Evolutionary conservation across 2,329 filamentous ascomycete species (phyloP), one percentile per base, ranked within the genome.

Genomic region (Ceratocystiopsis minuta): DNA sequence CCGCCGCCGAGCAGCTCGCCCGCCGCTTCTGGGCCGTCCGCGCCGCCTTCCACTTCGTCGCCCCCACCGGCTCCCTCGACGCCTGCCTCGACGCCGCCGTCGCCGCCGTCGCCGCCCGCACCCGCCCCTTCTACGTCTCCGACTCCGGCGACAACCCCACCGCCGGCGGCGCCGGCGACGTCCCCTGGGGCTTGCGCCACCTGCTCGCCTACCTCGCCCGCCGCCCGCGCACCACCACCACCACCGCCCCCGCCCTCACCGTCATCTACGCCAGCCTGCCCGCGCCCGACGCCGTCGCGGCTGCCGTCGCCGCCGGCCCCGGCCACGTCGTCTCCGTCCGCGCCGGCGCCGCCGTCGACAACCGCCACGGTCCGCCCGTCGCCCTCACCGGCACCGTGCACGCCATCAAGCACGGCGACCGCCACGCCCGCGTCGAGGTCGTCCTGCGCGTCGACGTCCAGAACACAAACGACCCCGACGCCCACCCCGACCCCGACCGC

Each of bases 111-210:
- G 60, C 60, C 0, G 18, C n/a, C 3, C 20, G 20, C n/a, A 16
- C 32, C 3, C 58, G 59, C 9, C 68, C 68, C 0, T 72, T 60
- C 45, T 71, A 70, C 49, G 65, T 72, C 43, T 71, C 67, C 0
- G 68, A 71, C 50, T 70, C 67, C 1, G 68, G 67, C 0, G 68
- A 72, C 44, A 71, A 71, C 40, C 68, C 67, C 7, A 72, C 68
- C 0, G 68, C 68, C 1, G 68, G 68, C 6, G 68, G 67, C 0
- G 65, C 67, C 0, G 68, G 68, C 1, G 67, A 71, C 47, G 62
- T 71, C 15, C 69, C 67, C 0, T 71, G 67, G 65, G 63, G 65
- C 0, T 50, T 72, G 6, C 59, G 59, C 0, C 55, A 60, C 39
- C 50, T 72, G 15, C 57, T 71, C 10, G 20, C 20, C 4, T 20